Base-by-base conservation (phyloP, 441 rosid species). In the Populus hybrid region DNA sequence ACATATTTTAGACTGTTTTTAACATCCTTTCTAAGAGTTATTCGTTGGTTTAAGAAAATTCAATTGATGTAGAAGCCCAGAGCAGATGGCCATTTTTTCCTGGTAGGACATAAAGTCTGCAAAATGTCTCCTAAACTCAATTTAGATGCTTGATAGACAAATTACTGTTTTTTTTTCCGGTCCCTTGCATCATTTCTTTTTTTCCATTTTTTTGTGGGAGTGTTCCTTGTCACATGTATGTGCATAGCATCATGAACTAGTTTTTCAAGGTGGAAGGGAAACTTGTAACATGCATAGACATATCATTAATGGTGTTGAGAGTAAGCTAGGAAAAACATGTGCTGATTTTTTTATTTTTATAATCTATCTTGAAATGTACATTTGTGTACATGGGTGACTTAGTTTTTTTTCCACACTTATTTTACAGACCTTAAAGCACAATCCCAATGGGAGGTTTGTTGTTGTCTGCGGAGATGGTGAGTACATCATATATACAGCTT, bases 391-490 rank as follows among this genome's bases (percentile, higher is more conserved):
- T 12, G 12, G 50, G 50, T 12, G 30, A 16, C 67, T 69, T 26
- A 63, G 30, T 30, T 30, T 30, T 70, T 78, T 23, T 75, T 54
- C 67, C 71, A 14, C 42, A 50, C 67, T 59, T 70, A 73, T 68
- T 77, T 74, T 69, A 68, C 92, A 97, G 99, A 97, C 94, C 86
- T 88, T 97, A 79, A 94, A 90, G 89, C 98, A 96, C 90, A 96
- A 96, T 73, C 98, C 98, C 32, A 96, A 94, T 81, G 98, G 99
- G 76, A 90, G 99, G 87, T 96, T 96, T 83, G 98, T 96, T 82
- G 98, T 93, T 78, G 99, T 96, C 57, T 94, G 97, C 83, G 99
- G 98, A 80, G 99, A 96, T 87, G 99, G 99, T 75, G 99, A 96
- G 82, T 96, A 91, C 83, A 91, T 96, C 76, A 94, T 94, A 82